These are phyloP conservation scores for Colletotrichum ledebouriae DNA, from an alignment of 2,329 filamentous ascomycete species.

Conservation along the genomic window DNA sequence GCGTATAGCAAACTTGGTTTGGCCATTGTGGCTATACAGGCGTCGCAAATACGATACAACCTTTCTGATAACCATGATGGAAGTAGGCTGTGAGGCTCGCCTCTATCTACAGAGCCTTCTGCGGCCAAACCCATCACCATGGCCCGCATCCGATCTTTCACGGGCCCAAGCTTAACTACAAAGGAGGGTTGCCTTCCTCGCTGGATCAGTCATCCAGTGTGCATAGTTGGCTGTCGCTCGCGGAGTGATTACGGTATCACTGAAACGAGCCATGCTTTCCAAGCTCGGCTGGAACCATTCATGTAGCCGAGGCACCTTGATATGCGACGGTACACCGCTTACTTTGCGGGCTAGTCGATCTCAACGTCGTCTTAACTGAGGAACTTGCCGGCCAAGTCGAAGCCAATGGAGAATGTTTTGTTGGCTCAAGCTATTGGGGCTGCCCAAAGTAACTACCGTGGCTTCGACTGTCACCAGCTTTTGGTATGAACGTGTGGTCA, in stretches of 20 bases:
- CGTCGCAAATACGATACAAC: no score
- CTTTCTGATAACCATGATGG: no score
- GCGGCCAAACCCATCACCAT: not conserved
- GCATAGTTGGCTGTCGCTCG: not conserved
- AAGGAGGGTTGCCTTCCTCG: conserved; percentile 14
- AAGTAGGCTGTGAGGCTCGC: no score
- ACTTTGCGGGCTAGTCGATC: not conserved
- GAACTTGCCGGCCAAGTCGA: not conserved
- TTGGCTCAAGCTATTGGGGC: not conserved
- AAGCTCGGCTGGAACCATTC: not conserved
- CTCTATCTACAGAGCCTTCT: no score
- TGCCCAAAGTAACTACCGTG: not conserved
- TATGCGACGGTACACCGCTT: not conserved
- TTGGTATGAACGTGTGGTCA: conserved; percentile 21
- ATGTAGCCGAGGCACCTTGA: no score
- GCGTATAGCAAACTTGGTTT: no score
- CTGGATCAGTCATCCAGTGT: not conserved
- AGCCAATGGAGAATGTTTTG: conserved; percentile 1
- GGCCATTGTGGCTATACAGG: not conserved
- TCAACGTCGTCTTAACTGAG: conserved; percentile 10
- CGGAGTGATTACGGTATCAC: no score
- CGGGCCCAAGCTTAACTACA: conserved; percentile 1
- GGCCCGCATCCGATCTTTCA: no score
- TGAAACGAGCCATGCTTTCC: no score
- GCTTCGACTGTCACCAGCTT: not conserved